Conservation (phyloP, 345 rosid genomes). For the Salix koriyanagi region DNA sequence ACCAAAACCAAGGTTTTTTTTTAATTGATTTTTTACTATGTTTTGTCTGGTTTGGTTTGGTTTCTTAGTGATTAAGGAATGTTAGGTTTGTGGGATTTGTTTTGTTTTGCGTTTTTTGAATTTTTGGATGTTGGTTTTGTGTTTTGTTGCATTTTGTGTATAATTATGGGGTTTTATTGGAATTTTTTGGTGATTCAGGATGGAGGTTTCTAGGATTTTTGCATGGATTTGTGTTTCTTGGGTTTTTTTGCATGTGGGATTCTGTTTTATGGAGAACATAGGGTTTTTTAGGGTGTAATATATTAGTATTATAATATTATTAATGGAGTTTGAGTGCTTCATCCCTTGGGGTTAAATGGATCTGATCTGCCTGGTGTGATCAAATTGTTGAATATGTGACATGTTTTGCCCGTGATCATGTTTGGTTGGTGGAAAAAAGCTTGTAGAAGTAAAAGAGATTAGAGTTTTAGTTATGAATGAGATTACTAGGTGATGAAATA, state of each 20-base stretch:
- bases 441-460: background rate
- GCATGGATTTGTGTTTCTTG: background rate
- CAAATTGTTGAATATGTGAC: background rate
- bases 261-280: background rate
- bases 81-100: background rate
- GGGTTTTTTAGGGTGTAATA: background rate
- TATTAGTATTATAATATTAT: background rate
- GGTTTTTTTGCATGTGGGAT: background rate
- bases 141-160: background rate
- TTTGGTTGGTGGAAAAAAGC: background rate
- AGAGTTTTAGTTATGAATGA: background rate
- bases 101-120: background rate
- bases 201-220: background rate
- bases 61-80: background rate
- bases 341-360: background rate
- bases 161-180: background rate
- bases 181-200: background rate
- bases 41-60: background rate
- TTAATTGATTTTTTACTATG: background rate
- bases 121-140: background rate
- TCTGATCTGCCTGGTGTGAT: background rate
- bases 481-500: background rate
- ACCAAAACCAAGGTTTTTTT: slow-evolving; percentile 79
- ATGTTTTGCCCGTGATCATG: background rate
- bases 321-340: background rate